A percentile compares a stretch with the other conserved stretches of the same genome.
Conservation (phyloP, 352 stramenopile species). For the Phytophthora capsici region DNA sequence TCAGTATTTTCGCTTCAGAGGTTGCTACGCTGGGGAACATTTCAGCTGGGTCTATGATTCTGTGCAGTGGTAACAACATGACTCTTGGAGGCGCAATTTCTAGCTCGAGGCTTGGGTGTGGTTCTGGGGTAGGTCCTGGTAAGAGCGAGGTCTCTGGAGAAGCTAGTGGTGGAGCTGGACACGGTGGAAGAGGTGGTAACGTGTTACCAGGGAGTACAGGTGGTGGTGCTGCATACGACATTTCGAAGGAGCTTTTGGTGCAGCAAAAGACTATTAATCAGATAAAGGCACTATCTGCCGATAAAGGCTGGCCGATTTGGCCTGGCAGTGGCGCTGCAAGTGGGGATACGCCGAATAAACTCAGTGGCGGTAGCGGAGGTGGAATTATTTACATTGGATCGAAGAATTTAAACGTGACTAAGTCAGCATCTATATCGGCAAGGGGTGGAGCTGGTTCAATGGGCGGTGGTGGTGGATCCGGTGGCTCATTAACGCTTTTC, state of each 20-base stretch:
- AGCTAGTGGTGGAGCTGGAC: conserved; percentile 71
- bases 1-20: conserved; percentile 56
- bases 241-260: conserved; percentile 25
- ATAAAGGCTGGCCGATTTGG: conserved; percentile 64
- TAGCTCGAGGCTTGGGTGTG: conserved; percentile 53
- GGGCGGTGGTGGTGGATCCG: conserved; percentile 74
- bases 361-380: conserved; percentile 73
- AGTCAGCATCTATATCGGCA: conserved; percentile 53
- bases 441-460: conserved; percentile 60
- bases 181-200: conserved; percentile 69
- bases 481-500: conserved; percentile 68
- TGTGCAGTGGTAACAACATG: conserved; percentile 57
- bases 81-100: conserved; percentile 47
- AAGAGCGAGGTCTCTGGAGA: conserved; percentile 55
- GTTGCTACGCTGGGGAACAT: conserved; percentile 52
- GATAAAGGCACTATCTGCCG: conserved; percentile 13
- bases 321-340: conserved; percentile 67
- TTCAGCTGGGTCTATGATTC: conserved; percentile 60
- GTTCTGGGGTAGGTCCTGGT: conserved; percentile 55
- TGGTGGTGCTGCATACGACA: conserved; percentile 54
- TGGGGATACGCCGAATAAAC: conserved; percentile 51
- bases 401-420: conserved; percentile 53
- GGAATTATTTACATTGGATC: conserved; percentile 76
- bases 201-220: conserved; percentile 60
- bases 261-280: conserved; percentile 12